These are phyloP conservation scores for Amborella trichopoda DNA, from an alignment of 164 flowering plant genomes.

Conservation along the genomic window DNA sequence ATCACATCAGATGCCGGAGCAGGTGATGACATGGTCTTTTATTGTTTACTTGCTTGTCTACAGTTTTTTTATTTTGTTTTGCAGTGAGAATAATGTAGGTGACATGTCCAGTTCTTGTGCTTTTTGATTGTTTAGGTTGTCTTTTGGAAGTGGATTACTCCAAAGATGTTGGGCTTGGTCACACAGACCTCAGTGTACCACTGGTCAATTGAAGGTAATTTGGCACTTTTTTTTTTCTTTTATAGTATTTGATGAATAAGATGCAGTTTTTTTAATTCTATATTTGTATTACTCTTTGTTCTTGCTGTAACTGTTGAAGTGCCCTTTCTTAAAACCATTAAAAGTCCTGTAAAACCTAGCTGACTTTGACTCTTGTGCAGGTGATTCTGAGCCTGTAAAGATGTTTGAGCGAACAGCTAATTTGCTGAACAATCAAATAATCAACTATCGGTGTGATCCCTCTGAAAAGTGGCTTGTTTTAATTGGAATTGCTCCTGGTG, in stretches of 20 bases:
- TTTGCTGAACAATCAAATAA: slow-evolving; percentile 81
- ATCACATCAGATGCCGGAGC: slow-evolving; percentile 99
- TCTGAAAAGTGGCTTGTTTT: slow-evolving; percentile 95
- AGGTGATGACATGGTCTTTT: too few relatives aligned
- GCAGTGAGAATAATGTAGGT: not conserved
- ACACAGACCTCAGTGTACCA: slow-evolving; percentile 94
- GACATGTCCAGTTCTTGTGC: not conserved
- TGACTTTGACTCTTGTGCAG: slow-evolving; percentile 22
- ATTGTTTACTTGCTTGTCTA: too few relatives aligned
- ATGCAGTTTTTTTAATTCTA: not conserved
- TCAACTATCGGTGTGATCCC: slow-evolving; percentile 88
- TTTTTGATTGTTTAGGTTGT: slow-evolving; percentile 41
- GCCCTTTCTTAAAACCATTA: too few relatives aligned
- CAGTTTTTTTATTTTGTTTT: too few relatives aligned
- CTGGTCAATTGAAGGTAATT: slow-evolving; percentile 90
- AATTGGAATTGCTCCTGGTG: slow-evolving; percentile 97
- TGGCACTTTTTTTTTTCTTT: not conserved
- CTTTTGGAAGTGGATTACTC: slow-evolving; percentile 98
- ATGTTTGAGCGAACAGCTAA: slow-evolving; percentile 97
- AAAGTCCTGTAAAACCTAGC: not conserved
- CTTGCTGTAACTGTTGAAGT: too few relatives aligned
- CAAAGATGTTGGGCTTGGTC: slow-evolving; percentile 82
- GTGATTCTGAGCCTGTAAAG: slow-evolving; percentile 90
- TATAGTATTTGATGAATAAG: too few relatives aligned
- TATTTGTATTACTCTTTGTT: too few relatives aligned